phyloP scores from a whole-genome alignment of 1,284 basidiomycete genomes.

The Athelia sp. region DNA sequence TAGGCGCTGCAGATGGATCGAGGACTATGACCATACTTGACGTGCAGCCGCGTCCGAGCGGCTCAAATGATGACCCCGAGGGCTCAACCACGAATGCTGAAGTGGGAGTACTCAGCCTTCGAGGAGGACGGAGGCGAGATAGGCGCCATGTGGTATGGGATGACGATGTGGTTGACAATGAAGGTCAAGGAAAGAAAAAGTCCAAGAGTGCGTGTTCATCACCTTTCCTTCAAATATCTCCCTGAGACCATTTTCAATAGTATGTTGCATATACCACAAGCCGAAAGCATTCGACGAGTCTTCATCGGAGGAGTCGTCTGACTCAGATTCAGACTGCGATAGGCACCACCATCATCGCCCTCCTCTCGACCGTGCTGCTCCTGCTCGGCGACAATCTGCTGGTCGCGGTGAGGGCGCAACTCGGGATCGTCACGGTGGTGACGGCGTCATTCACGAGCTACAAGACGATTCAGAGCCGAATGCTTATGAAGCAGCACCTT shows the following conservation, averaged over 20 bases:
- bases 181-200: slow-evolving; percentile 74
- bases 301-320: slow-evolving; percentile 61
- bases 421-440: slow-evolving; percentile 14
- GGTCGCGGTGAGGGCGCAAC: slow-evolving; percentile 17
- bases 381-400: slow-evolving; percentile 14
- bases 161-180: slow-evolving; percentile 82
- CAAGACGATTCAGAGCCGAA: slow-evolving; percentile 36
- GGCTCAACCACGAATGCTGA: slow-evolving; percentile 15
- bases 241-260: too few relatives aligned
- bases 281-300: slow-evolving; percentile 76
- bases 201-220: slow-evolving; percentile 58
- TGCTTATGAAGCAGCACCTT: slow-evolving; percentile 51
- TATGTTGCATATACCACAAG: slow-evolving; percentile 88
- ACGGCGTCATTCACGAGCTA: slow-evolving; percentile 25
- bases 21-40: slow-evolving; percentile 45
- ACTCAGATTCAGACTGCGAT: slow-evolving; percentile 35
- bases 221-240: too few relatives aligned
- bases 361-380: slow-evolving; percentile 13
- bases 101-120: slow-evolving; percentile 47
- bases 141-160: slow-evolving; percentile 65
- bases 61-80: slow-evolving; percentile 20
- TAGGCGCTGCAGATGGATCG: slow-evolving; percentile 49
- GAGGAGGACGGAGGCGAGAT: slow-evolving; percentile 39
- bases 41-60: slow-evolving; percentile 31
- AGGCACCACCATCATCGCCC: slow-evolving; percentile 16